Evolutionary conservation across 2,329 filamentous ascomycete genomes (phyloP), one percentile per base, ranked within the genome.

Genomic region (Parastagonospora nodorum): DNA sequence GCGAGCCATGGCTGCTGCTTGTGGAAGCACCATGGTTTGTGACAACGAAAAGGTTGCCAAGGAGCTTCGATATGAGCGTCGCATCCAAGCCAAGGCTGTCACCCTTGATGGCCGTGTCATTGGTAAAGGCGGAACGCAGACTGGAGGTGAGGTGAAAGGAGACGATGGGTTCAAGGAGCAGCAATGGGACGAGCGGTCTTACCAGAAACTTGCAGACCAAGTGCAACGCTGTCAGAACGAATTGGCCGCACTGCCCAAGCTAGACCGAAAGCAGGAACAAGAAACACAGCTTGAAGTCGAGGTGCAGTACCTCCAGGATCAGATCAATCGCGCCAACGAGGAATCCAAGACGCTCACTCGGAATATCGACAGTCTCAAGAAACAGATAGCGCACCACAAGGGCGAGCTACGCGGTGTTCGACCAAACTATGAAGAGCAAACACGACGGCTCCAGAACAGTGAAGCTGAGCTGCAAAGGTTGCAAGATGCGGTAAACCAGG

Each of bases 91-190:
- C 45, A 97, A 97, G 74, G 92, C 93, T 5, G 93, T 99, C 10
- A 96, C 92, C 0, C 75, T 97, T 10, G 92, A 97, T 68, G 94
- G 94, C n/a, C 93, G 88, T 47, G 88, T 99, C 53, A 97, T 99
- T 58, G 92, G 96, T 78, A 97, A 97, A 72, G 92, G 90, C 39
- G 94, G 94, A 67, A 82, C 95, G 45, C 97, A 99, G 88, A 97
- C 94, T 42, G 94, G 94, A 80, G 94, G 94, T 60, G 88, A 92
- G 55, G 88, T 91, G 28, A 87, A 86, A 1, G 53, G 64, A 6
- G 65, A 64, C n/a, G 85, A 88, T 39, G 83, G 86, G 40, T 86
- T 87, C 47, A 84, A 84, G 51, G 89, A 91, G 58, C 88, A 91
- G 50, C 84, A 89, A 45, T 97, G 95, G 75, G 92, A 96, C 65